phyloP scores from a whole-genome alignment of 805 yeast genomes.

The Candida chilensis region DNA sequence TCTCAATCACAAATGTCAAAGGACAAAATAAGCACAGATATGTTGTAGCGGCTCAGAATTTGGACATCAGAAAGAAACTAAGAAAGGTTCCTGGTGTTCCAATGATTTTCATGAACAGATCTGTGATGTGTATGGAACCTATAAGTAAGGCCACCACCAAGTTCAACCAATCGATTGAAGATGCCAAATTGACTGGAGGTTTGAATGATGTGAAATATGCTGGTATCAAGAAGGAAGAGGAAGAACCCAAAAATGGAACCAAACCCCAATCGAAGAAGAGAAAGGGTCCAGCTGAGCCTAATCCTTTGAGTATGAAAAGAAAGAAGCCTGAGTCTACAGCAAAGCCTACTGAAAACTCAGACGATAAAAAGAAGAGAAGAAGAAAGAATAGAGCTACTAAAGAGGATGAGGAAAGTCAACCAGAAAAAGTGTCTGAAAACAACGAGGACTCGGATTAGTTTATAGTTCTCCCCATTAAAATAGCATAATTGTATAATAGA shows the following conservation, averaged over 20 bases:
- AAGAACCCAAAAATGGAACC: slow-evolving; percentile 9
- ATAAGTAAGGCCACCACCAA: slow-evolving; percentile 57
- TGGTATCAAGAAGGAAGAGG: slow-evolving; percentile 22
- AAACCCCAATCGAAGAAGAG: slow-evolving; percentile 29
- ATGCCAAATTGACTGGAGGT: slow-evolving; percentile 64
- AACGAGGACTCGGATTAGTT: too few species aligned
- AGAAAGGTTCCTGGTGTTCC: slow-evolving; percentile 88
- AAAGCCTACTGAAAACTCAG: slow-evolving; percentile 3
- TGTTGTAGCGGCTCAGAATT: slow-evolving; percentile 78
- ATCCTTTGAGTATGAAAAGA: slow-evolving; percentile 85
- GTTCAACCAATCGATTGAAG: slow-evolving; percentile 39
- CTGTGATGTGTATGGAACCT: slow-evolving; percentile 96
- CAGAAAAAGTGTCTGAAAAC: too few species aligned
- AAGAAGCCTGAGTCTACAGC: slow-evolving; percentile 30
- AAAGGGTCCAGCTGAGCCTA: slow-evolving; percentile 75
- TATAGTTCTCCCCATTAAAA: too few species aligned
- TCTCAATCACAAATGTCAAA: slow-evolving; percentile 55
- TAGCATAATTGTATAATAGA: too few species aligned
- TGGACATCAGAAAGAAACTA: slow-evolving; percentile 55
- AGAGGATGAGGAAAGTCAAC: too few species aligned
- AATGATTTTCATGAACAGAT: slow-evolving; percentile 72
- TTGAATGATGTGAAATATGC: slow-evolving; percentile 55
- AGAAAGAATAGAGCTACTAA: too few species aligned
- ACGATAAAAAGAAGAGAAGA: slow-evolving; percentile 7
- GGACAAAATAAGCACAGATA: slow-evolving; percentile 88